Evolutionary conservation across 371 early-diverging fungal species (phyloP).

Genomic region (Rhizopus microsporus): DNA sequence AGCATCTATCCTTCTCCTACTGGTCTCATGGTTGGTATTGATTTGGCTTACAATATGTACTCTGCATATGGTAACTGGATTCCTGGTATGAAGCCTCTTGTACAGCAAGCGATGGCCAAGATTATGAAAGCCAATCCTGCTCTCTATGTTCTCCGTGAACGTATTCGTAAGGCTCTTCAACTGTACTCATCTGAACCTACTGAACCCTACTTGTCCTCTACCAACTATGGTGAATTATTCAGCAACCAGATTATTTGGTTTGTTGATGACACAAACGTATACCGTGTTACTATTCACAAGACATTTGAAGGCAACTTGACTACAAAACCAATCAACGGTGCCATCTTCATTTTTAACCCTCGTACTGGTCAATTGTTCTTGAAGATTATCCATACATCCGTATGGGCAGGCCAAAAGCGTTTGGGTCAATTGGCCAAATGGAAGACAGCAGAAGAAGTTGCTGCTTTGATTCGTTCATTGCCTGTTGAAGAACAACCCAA

Average conservation of each 20-base stretch:
- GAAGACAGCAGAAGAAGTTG: constrained; percentile 99
- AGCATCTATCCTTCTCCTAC: constrained; percentile 98
- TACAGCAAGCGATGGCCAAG: constrained; percentile 96
- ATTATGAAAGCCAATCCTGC: constrained; percentile 99
- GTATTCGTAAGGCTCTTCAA: constrained; percentile 98
- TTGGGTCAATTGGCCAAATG: constrained; percentile 98
- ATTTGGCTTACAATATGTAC: constrained; percentile 95
- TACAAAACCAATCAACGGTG: constrained; percentile 98
- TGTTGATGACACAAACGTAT: constrained; percentile 98
- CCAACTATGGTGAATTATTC: constrained; percentile 97
- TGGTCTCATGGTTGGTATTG: constrained; percentile 96
- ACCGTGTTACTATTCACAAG: constrained; percentile 99
- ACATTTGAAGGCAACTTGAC: constrained; percentile 98
- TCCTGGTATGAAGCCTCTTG: constrained; percentile 97
- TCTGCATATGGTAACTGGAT: constrained; percentile 96
- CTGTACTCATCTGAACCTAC: constrained; percentile 98
- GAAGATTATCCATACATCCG: constrained; percentile 98
- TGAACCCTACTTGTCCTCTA: constrained; percentile 95
- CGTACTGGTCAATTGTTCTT: constrained; percentile 98
- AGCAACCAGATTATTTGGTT: constrained; percentile 99
- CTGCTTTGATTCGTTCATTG: constrained; percentile 96
- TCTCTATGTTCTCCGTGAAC: constrained; percentile 96
- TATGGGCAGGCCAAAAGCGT: constrained; percentile 99
- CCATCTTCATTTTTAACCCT: constrained; percentile 98
- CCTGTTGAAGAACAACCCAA: constrained; percentile 99